Conservation (phyloP, 192 early-diverging fungal genomes). For the Phlyctochytrium planicorne region DNA sequence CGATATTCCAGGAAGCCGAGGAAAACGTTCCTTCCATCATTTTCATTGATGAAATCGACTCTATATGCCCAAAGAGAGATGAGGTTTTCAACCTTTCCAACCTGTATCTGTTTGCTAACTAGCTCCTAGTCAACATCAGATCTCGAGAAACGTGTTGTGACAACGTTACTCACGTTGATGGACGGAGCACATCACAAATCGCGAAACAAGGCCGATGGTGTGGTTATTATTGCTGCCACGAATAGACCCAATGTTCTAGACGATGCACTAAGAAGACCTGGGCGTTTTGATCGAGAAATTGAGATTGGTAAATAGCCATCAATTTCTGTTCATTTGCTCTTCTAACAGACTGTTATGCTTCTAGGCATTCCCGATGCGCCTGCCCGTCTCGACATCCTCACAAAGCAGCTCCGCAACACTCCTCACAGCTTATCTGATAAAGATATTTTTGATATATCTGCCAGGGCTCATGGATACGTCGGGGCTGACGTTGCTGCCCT, state of each 20-base stretch:
- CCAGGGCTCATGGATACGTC: constrained; percentile 86
- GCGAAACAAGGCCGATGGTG: constrained; percentile 14
- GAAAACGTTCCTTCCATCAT: constrained; percentile 78
- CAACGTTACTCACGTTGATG: constrained; percentile 92
- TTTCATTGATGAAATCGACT: constrained; percentile 94
- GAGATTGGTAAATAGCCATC: constrained; percentile 67
- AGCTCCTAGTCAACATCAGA: constrained; percentile 63
- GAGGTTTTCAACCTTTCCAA: too few species aligned
- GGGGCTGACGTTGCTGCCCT: constrained; percentile 95
- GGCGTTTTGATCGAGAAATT: constrained; percentile 93
- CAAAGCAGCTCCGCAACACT: constrained; percentile 60
- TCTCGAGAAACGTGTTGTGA: constrained; percentile 86
- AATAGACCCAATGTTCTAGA: constrained; percentile 89
- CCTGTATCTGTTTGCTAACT: not conserved
- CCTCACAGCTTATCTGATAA: constrained; percentile 64
- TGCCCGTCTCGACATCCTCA: constrained; percentile 73
- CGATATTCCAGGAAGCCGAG: constrained; percentile 71
- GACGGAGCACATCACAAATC: constrained; percentile 61
- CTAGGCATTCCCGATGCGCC: constrained; percentile 70
- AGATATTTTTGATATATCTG: constrained; percentile 63
- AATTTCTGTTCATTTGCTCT: not conserved
- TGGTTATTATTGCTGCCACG: constrained; percentile 90
- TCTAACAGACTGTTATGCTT: not conserved
- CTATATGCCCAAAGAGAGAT: constrained; percentile 85
- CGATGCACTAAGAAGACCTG: constrained; percentile 86